Evolutionary conservation across 352 stramenopile genomes (phyloP), one percentile per base, ranked within the genome.

Genomic region (Globisporangium okanoganense): DNA sequence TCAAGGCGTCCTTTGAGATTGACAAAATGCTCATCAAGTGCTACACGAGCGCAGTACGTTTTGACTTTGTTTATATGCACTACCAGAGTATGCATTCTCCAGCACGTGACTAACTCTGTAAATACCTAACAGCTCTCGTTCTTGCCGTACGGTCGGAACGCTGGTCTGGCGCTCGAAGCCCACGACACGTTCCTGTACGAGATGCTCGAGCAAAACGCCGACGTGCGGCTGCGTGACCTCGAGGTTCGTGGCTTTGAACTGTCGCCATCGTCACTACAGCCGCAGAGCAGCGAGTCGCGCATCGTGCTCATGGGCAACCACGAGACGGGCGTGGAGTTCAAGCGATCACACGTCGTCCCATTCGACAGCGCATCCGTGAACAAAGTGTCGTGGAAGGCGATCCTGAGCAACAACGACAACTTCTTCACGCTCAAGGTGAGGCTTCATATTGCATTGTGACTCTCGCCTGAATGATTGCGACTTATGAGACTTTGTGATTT

Each of bases 21-120:
- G 50, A 55, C 14, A 52, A 55, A 31, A n/a, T 65, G 52, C 52
- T 65, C 16, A 13, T 60, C 59, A 58, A 59, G 52, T 60, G 59
- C 38, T 58, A 49, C 45, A 44, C 27, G n/a, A 54, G 40, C n/a
- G 22, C 59, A 29, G 59, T 65, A 22, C 36, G 48, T 58, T 29
- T 13, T n/a, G n/a, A n/a, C 8, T 18, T 9, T 56, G 38, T 29
- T 14, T 9, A 10, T 29, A 16, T 51, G 44, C 44, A n/a, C 20
- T 33, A 22, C 16, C 3, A 41, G 36, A 41, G 36, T 41, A 41
- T 41, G 36, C 7, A 9, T 29, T 47, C n/a, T n/a, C n/a, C n/a
- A n/a, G n/a, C n/a, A n/a, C n/a, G n/a, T n/a, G n/a, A 49, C 43
- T 29, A 2, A 51, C 22, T 20, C 1, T 20, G 2, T 44, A n/a